Evolutionary conservation across 2,329 filamentous ascomycete genomes (phyloP).

Genomic region (Bipolaris oryzae): DNA sequence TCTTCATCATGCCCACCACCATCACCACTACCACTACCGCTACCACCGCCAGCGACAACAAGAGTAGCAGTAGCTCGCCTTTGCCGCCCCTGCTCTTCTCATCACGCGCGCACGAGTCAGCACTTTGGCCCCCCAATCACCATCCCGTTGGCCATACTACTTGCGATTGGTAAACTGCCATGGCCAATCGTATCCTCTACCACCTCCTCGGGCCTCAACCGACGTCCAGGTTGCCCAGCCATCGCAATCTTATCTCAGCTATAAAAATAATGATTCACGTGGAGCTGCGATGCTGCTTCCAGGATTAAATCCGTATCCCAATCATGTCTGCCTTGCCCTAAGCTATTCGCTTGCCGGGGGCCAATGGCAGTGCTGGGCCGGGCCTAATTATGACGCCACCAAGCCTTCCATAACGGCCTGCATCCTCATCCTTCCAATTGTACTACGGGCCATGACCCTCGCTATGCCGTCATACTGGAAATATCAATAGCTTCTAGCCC

Average conservation of each 20-base stretch:
- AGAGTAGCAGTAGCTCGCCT: neutral
- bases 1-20: neutral
- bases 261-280: slow-evolving; percentile 10
- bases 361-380: slow-evolving; percentile 13
- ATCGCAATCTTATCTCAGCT: slow-evolving; percentile 12
- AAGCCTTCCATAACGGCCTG: neutral
- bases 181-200: neutral
- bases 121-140: neutral
- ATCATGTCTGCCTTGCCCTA: slow-evolving; percentile 22
- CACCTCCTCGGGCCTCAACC: neutral
- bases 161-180: neutral
- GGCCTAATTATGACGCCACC: slow-evolving; percentile 9
- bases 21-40: neutral
- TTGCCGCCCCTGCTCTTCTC: slow-evolving; percentile 1
- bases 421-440: slow-evolving; percentile 3
- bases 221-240: slow-evolving; percentile 2
- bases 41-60: neutral
- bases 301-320: slow-evolving; percentile 7
- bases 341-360: slow-evolving; percentile 6
- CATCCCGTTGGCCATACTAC: neutral
- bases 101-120: neutral
- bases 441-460: slow-evolving; percentile 5
- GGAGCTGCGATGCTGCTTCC: neutral
- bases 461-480: neutral
- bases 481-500: neutral